Evolutionary conservation across 192 early-diverging fungal species (phyloP), one percentile per base, ranked within the genome.

Genomic region (Coemansia sp.): DNA sequence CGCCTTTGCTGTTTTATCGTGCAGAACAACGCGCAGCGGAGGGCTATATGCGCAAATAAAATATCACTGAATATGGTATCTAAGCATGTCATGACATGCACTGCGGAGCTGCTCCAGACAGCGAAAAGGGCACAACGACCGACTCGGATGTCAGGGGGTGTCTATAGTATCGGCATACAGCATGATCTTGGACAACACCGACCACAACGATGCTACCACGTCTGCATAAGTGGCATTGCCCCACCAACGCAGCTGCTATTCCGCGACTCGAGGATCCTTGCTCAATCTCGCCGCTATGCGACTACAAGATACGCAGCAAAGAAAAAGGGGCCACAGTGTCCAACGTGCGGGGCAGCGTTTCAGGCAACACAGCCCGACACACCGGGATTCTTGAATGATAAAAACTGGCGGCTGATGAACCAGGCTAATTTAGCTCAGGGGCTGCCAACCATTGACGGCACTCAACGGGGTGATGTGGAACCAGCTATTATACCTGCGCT

Each of bases 261-360:
- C 0, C 5, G 48, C n/a, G n/a, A n/a, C n/a, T n/a, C n/a, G n/a
- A n/a, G 22, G 23, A 9, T 7, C 15, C 14, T 4, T 29, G 32
- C 1, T 11, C 68, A 54, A 40, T 2, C 9, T 22, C 68, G 65
- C 38, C 15, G 19, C 55, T 70, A 71, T 29, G 66, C 70, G 4
- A 64, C 62, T 9, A 54, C 65, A 7, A 54, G 50, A 20, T 65
- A 55, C 35, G 62, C 69, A 20, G 67, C 75, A 7, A 79, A 79
- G 40, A 57, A 48, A 6, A 82, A 76, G 38, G 60, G 52, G 20
- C 63, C 75, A 1, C 70, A 84, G 59, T 90, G 89, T 63, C 85
- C 89, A 34, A 87, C 88, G 0, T 90, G 89, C 59, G 89, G 89
- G 5, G 88, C 89, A 19, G 75, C 66, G n/a, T 87, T 90, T 32